Conservation (phyloP, 2,329 filamentous ascomycete genomes). For the Alternaria panax region DNA sequence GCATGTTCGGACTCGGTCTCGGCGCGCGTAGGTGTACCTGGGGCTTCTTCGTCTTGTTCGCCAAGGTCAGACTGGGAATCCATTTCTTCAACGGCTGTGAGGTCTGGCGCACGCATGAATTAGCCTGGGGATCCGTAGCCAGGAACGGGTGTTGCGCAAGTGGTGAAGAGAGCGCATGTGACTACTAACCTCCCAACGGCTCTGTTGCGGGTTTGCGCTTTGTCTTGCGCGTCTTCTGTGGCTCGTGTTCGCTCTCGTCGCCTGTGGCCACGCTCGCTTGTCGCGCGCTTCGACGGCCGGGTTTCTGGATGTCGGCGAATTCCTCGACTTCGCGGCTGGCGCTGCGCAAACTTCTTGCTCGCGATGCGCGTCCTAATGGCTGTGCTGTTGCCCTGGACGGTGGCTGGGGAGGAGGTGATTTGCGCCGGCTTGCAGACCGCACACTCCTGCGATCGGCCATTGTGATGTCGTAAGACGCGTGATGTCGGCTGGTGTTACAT, state of each 20-base stretch:
- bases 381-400: conserved; percentile 26
- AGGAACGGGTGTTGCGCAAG: neutral
- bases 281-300: conserved; percentile 35
- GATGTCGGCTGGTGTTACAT: conserved; percentile 10
- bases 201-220: conserved; percentile 34
- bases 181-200: conserved; percentile 38
- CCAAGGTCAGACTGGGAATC: conserved; percentile 34
- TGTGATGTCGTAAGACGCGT: conserved; percentile 1
- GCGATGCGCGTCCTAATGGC: conserved; percentile 34
- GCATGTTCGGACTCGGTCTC: conserved; percentile 15
- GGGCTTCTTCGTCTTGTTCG: conserved; percentile 21
- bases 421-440: conserved; percentile 46
- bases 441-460: conserved; percentile 47
- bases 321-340: conserved; percentile 50
- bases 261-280: conserved; percentile 38
- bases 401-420: conserved; percentile 42
- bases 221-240: conserved; percentile 25
- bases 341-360: conserved; percentile 47
- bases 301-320: conserved; percentile 25
- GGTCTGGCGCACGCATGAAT: conserved; percentile 31
- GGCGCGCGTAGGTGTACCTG: conserved; percentile 32
- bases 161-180: neutral
- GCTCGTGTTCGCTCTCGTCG: conserved; percentile 35
- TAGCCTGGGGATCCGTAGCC: conserved; percentile 15
- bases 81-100: conserved; percentile 45